Conservation (phyloP, 345 rosid species). For the Acer campestre region DNA sequence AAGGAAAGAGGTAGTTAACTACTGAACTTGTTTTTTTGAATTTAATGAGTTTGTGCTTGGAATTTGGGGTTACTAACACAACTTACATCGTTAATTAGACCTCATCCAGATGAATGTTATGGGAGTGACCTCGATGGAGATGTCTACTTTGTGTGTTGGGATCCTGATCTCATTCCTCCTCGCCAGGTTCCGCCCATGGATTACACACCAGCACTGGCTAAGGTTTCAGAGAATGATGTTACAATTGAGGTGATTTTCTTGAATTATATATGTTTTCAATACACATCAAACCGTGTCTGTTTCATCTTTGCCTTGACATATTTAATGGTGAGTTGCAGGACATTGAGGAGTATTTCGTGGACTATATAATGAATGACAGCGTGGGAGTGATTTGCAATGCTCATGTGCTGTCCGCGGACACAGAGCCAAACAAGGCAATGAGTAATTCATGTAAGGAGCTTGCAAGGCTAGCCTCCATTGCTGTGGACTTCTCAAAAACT, state of each 20-base stretch:
- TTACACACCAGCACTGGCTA: slow-evolving; percentile 29
- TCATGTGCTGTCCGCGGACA: slow-evolving; percentile 42
- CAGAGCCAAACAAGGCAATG: slow-evolving; percentile 29
- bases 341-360: slow-evolving; percentile 43
- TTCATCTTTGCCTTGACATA: background rate
- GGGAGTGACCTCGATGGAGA: slow-evolving; percentile 61
- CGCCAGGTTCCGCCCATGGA: slow-evolving; percentile 40
- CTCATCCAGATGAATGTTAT: slow-evolving; percentile 52
- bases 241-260: slow-evolving; percentile 42
- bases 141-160: slow-evolving; percentile 51
- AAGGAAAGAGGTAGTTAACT: too few relatives aligned
- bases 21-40: too few relatives aligned
- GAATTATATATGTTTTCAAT: background rate
- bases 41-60: background rate
- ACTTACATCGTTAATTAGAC: slow-evolving; percentile 24
- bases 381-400: slow-evolving; percentile 46
- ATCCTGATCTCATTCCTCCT: slow-evolving; percentile 35
- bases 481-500: slow-evolving; percentile 49
- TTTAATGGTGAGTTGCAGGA: slow-evolving; percentile 28
- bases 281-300: background rate
- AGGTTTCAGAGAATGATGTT: slow-evolving; percentile 37
- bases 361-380: slow-evolving; percentile 45
- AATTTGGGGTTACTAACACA: slow-evolving; percentile 6
- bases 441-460: slow-evolving; percentile 37
- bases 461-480: slow-evolving; percentile 38